A percentile compares a stretch with the other conserved stretches of the same genome.
These are phyloP conservation scores for Brassica carinata DNA, from an alignment of 345 rosid species.

Conservation along the genomic window DNA sequence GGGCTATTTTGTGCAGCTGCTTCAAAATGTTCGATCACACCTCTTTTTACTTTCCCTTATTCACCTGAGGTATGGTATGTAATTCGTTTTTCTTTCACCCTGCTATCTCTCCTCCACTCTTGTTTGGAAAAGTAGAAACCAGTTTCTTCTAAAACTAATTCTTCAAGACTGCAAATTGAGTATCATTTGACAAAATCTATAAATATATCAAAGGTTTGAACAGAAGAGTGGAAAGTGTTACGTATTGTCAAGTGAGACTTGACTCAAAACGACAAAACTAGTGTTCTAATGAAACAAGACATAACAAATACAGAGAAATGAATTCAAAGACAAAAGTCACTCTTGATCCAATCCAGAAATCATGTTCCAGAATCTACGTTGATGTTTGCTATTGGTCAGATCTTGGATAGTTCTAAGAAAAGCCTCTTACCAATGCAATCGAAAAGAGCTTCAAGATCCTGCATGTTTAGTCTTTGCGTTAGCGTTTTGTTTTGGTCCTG, in stretches of 20 bases:
- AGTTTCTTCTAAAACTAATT: background rate
- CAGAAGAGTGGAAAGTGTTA: constrained; percentile 8
- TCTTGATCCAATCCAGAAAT: constrained; percentile 31
- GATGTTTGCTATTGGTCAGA: constrained; percentile 27
- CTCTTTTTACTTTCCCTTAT: no score
- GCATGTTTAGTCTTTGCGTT: constrained; percentile 26
- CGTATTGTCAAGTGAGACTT: constrained; percentile 12
- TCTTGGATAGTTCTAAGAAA: background rate
- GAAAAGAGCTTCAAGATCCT: constrained; percentile 31
- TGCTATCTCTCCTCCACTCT: no score
- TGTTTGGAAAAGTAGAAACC: constrained; percentile 24
- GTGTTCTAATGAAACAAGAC: constrained; percentile 32
- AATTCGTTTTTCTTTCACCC: no score
- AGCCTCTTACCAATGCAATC: background rate
- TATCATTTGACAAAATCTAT: background rate
- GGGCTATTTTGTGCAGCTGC: no score
- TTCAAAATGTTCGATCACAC: no score
- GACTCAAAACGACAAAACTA: constrained; percentile 17
- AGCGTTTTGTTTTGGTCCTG: constrained; percentile 23
- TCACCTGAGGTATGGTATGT: no score
- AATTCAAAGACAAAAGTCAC: constrained; percentile 26
- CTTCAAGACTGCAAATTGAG: background rate
- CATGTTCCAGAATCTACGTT: constrained; percentile 27
- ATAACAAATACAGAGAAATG: constrained; percentile 30
- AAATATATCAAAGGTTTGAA: constrained; percentile 10